Percentiles rank a stretch among this genome's conserved stretches.
phyloP scores from a whole-genome alignment of 768 basidiomycete species.

The Postia placenta region DNA sequence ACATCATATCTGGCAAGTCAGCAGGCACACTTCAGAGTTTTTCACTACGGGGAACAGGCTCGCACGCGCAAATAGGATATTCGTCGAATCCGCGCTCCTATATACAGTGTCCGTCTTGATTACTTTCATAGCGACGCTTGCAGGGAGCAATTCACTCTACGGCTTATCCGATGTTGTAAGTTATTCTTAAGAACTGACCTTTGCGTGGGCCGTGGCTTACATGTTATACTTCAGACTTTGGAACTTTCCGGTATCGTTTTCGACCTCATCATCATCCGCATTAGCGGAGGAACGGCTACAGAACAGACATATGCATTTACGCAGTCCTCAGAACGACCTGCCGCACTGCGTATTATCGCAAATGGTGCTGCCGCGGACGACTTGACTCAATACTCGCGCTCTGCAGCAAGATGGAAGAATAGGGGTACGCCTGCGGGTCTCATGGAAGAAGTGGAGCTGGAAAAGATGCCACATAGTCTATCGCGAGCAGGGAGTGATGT shows the following conservation, averaged over 20 bases:
- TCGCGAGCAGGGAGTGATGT: background rate
- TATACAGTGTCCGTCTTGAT: background rate
- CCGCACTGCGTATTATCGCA: background rate
- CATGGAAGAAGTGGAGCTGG: background rate
- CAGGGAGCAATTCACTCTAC: background rate
- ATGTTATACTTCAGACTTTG: background rate
- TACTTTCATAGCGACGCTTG: background rate
- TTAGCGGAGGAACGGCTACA: background rate
- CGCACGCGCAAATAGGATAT: background rate
- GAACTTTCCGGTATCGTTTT: background rate
- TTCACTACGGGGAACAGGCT: background rate
- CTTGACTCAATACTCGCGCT: background rate
- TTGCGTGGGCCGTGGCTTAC: background rate
- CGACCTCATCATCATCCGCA: conserved; percentile 1
- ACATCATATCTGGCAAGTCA: background rate
- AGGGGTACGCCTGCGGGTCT: background rate
- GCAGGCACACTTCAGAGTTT: background rate
- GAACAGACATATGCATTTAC: background rate
- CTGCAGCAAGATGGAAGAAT: background rate
- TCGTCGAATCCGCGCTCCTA: conserved; percentile 3
- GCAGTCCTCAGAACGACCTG: background rate
- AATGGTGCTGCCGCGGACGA: background rate
- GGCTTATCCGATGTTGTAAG: background rate
- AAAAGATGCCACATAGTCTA: background rate
- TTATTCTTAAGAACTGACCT: background rate